Evolutionary conservation across 371 early-diverging fungal species (phyloP), one percentile per base, ranked within the genome.

Genomic region (Mortierella sp.): DNA sequence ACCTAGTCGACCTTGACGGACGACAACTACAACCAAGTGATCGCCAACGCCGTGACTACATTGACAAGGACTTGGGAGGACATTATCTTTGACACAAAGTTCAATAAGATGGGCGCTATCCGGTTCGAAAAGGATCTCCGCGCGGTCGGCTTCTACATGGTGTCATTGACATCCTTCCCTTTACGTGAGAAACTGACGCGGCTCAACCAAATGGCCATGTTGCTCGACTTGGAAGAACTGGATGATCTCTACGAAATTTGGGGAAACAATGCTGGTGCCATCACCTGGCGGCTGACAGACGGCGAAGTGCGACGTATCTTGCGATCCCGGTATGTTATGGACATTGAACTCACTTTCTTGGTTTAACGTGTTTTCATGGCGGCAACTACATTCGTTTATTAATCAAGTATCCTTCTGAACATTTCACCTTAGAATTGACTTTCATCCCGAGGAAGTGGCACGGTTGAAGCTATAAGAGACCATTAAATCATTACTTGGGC

Each of bases 41-140:
- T 97, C 84, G 90, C 90, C 0, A 84, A 90, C 21, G 79, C 94
- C 1, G 81, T 97, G 28, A 94, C 94, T 42, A 90, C 92, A 24
- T 83, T 97, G 45, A 91, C 93, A 0, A 89, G 89, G 47, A 96
- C 97, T 78, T 97, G 97, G 97, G 98, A 98, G 83, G 91, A 95
- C 75, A 94, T 95, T 48, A 91, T 97, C n/a, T 91, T 92, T 26
- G 93, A 92, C 83, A 95, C 94, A n/a, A 94, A 95, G 76, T 98
- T 97, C 88, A 98, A 77, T 55, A 81, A 92, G 88, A 92, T 95
- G 71, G 97, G 97, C 21, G 96, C 95, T 1, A 85, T 96, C 31
- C 90, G 96, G 6, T 96, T 98, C 82, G 98, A 98, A 86, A 95
- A 96, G 87, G 98, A 98, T 83, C 84, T 98, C 11, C 91, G 98